Conservation (phyloP, 192 early-diverging fungal species). For the Rhizophlyctis rosea region DNA sequence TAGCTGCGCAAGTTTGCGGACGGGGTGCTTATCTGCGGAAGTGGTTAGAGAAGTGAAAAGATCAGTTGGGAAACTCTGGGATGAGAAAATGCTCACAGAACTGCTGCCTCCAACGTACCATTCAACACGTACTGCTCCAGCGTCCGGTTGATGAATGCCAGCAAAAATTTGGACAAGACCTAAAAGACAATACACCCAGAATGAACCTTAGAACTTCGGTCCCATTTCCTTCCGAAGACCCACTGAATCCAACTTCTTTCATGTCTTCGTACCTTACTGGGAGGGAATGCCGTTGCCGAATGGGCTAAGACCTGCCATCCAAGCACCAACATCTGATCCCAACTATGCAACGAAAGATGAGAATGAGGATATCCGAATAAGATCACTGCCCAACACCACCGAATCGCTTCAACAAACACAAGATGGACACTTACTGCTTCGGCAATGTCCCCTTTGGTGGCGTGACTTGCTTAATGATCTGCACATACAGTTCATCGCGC, state of each 20-base stretch:
- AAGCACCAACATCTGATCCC: conserved; percentile 37
- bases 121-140: conserved; percentile 10
- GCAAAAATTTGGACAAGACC: conserved; percentile 41
- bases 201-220: too few species aligned
- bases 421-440: conserved; percentile 17
- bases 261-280: conserved; percentile 45
- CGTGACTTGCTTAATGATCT: conserved; percentile 47
- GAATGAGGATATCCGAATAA: background rate
- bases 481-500: conserved; percentile 50
- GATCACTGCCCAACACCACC: conserved; percentile 1
- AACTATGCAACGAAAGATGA: conserved; percentile 13
- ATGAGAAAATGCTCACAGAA: too few species aligned
- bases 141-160: conserved; percentile 41
- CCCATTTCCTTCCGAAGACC: too few species aligned
- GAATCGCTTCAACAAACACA: too few species aligned
- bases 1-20: conserved; percentile 32
- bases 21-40: conserved; percentile 20
- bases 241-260: too few species aligned
- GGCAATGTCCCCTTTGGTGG: conserved; percentile 22
- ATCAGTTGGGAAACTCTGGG: too few species aligned
- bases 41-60: too few species aligned
- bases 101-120: too few species aligned
- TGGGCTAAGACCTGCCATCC: conserved; percentile 42
- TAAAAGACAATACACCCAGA: too few species aligned
- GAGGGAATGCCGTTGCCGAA: conserved; percentile 43